These are phyloP conservation scores for Corynespora cassiicola DNA, from an alignment of 2,329 filamentous ascomycete species.

Conservation along the genomic window DNA sequence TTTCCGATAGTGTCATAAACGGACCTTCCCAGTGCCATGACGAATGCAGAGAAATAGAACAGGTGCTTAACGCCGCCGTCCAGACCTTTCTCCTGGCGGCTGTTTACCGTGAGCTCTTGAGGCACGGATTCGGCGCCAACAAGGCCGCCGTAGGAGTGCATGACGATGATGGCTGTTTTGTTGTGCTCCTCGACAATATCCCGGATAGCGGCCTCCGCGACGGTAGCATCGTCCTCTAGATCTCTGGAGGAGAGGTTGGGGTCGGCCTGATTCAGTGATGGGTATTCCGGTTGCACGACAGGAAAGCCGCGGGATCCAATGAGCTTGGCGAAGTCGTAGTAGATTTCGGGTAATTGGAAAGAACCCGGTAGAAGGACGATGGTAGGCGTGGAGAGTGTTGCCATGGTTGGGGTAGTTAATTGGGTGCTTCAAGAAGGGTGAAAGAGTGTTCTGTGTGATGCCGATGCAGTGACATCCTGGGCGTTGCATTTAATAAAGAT, in stretches of 20 bases:
- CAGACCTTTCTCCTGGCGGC: neutral
- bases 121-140: constrained; percentile 25
- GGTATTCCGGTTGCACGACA: constrained; percentile 19
- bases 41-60: constrained; percentile 10
- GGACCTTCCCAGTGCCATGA: constrained; percentile 2
- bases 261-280: constrained; percentile 15
- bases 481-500: too few species aligned
- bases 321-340: constrained; percentile 14
- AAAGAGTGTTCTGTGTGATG: too few species aligned
- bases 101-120: constrained; percentile 17
- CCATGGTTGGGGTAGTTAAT: neutral
- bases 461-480: too few species aligned
- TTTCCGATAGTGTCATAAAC: constrained; percentile 7
- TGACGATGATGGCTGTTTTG: constrained; percentile 28
- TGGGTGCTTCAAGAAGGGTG: too few species aligned
- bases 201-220: constrained; percentile 8
- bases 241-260: constrained; percentile 22
- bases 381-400: neutral
- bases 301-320: constrained; percentile 24
- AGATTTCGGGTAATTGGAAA: constrained; percentile 24
- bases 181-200: constrained; percentile 15
- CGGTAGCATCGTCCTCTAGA: constrained; percentile 10
- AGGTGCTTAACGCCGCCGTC: constrained; percentile 6
- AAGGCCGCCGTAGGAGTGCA: constrained; percentile 35
- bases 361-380: constrained; percentile 33